Conservation (phyloP, 1,284 basidiomycete species). For the Calocybe gambosa region DNA sequence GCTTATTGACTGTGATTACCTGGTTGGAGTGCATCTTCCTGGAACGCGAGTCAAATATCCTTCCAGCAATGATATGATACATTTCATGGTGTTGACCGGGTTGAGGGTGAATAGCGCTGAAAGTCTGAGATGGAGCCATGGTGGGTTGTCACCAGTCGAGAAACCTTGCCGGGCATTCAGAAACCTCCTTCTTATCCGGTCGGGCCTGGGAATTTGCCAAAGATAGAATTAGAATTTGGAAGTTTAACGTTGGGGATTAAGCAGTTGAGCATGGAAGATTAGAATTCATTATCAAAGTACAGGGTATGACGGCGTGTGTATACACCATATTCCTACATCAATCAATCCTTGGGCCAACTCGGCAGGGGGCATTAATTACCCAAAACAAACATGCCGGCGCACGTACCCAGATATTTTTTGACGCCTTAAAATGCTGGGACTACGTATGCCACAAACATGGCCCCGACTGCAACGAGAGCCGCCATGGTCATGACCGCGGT, state of each 20-base stretch:
- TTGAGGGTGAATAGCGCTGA: not conserved
- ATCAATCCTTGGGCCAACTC: no score
- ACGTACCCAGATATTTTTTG: not conserved
- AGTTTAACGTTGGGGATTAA: no score
- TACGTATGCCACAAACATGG: not conserved
- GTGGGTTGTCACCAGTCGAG: not conserved
- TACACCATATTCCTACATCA: no score
- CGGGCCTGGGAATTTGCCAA: no score
- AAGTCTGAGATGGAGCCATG: not conserved
- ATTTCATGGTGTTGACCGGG: conserved; percentile 3
- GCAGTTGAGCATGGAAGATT: no score
- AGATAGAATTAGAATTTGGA: no score
- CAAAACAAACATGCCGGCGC: no score
- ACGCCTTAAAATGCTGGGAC: not conserved
- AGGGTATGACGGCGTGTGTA: no score
- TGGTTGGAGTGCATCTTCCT: conserved; percentile 26
- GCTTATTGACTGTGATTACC: conserved; percentile 33
- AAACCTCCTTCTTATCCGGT: no score
- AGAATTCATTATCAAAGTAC: no score
- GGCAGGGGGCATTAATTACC: no score
- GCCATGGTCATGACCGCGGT: not conserved
- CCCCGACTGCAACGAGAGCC: not conserved
- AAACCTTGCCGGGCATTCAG: no score
- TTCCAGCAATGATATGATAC: conserved; percentile 22
- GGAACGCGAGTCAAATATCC: conserved; percentile 26